phyloP scores from a whole-genome alignment of 352 stramenopile species.

The Globisporangium spiculum region DNA sequence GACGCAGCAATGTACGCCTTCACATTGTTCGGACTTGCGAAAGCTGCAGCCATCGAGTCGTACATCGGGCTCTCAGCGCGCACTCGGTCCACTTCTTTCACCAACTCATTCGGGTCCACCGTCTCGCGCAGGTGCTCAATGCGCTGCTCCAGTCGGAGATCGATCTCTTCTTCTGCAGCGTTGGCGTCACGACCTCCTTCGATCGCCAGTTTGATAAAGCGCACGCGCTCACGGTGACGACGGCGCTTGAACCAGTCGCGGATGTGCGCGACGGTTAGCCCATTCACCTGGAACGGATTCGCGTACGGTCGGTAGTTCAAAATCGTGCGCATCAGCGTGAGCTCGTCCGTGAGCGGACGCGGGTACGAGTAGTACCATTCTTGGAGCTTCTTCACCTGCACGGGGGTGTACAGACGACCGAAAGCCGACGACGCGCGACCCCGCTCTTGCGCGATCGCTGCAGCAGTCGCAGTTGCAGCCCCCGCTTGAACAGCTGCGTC shows the following conservation, averaged over 20 bases:
- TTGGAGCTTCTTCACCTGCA: constrained; percentile 79
- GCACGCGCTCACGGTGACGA: constrained; percentile 73
- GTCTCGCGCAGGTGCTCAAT: constrained; percentile 65
- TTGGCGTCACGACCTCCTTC: constrained; percentile 57
- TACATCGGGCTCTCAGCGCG: constrained; percentile 61
- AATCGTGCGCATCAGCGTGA: constrained; percentile 83
- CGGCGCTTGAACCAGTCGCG: constrained; percentile 87
- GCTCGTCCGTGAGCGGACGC: constrained; percentile 68
- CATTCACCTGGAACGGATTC: constrained; percentile 59
- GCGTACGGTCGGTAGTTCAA: constrained; percentile 78
- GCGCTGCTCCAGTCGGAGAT: constrained; percentile 72
- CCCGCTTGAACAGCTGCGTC: constrained; percentile 57
- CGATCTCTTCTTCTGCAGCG: constrained; percentile 74
- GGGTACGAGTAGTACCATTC: constrained; percentile 86
- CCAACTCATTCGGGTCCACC: constrained; percentile 75
- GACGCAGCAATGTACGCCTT: constrained; percentile 57
- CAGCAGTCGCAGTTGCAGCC: constrained; percentile 57
- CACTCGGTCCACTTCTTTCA: constrained; percentile 76
- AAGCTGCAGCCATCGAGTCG: constrained; percentile 61
- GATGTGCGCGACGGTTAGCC: constrained; percentile 65
- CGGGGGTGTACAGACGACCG: constrained; percentile 49
- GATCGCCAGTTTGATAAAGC: constrained; percentile 69
- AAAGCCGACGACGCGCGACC: constrained; percentile 51
- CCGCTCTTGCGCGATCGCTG: constrained; percentile 70
- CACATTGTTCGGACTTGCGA: constrained; percentile 57